Conservation (phyloP, 2,329 filamentous ascomycete species). For the Ophiocordyceps camponoti-leonardi region DNA sequence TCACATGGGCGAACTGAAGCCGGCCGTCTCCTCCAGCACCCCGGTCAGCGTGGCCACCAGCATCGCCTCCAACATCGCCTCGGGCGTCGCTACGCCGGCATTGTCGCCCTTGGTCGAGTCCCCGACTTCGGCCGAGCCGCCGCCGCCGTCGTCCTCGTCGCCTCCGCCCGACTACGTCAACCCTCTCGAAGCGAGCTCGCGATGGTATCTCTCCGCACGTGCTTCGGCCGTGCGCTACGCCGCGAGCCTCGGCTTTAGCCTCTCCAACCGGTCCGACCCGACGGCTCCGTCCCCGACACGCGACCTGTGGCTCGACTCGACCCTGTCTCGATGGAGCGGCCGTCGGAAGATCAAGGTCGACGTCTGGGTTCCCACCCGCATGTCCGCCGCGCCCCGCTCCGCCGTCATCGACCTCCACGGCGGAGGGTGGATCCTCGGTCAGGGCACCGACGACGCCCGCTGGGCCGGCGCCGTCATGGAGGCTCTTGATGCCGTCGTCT, state of each 20-base stretch:
- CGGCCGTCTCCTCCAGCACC: constrained; percentile 1
- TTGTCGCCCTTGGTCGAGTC: not conserved
- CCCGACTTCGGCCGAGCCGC: constrained; percentile 2
- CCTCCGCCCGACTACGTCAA: constrained; percentile 22
- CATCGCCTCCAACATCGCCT: constrained; percentile 4
- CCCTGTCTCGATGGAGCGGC: constrained; percentile 18
- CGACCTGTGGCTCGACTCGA: constrained; percentile 25
- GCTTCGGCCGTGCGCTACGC: constrained; percentile 26
- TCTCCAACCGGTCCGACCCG: constrained; percentile 23
- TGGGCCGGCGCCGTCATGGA: constrained; percentile 38
- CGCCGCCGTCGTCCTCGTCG: constrained; percentile 13
- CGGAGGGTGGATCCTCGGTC: constrained; percentile 48
- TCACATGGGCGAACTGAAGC: constrained; percentile 4
- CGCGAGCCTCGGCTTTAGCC: constrained; percentile 23
- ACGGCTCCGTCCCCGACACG: constrained; percentile 19
- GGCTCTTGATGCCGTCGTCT: constrained; percentile 36
- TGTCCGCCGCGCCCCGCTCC: constrained; percentile 21
- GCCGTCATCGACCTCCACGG: constrained; percentile 51
- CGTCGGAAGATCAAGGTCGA: constrained; percentile 26
- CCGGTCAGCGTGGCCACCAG: constrained; percentile 1
- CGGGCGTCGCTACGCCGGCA: constrained; percentile 10
- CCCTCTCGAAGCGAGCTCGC: constrained; percentile 23
- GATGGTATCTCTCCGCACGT: constrained; percentile 24
- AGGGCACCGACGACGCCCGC: constrained; percentile 43
- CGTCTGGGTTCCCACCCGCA: constrained; percentile 23